Evolutionary conservation across 768 basidiomycete genomes (phyloP).

Genomic region (Vararia minispora): DNA sequence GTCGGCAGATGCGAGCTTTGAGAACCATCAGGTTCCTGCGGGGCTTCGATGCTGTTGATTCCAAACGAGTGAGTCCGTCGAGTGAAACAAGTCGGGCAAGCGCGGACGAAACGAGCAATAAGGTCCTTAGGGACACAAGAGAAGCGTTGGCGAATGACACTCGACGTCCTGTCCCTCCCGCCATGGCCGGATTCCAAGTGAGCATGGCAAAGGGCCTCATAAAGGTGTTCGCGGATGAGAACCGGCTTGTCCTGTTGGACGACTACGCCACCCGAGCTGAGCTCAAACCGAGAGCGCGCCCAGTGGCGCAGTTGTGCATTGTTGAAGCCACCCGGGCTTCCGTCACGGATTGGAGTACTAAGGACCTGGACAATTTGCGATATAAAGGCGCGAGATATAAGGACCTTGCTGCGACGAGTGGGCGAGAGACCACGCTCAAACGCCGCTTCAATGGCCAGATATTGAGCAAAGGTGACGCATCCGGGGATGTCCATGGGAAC

Average conservation of each 20-base stretch:
- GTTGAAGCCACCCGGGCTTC: slow-evolving; percentile 8
- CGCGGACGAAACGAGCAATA: slow-evolving; percentile 65
- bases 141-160: slow-evolving; percentile 54
- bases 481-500: slow-evolving; percentile 9
- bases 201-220: slow-evolving; percentile 64
- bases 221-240: slow-evolving; percentile 68
- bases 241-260: slow-evolving; percentile 65
- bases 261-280: slow-evolving; percentile 31
- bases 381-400: slow-evolving; percentile 13
- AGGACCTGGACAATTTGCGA: slow-evolving; percentile 11
- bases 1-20: no score
- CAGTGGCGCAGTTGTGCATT: slow-evolving; percentile 15
- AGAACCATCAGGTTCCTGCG: no score
- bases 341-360: no score
- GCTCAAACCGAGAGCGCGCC: slow-evolving; percentile 14
- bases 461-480: slow-evolving; percentile 13
- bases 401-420: slow-evolving; percentile 13
- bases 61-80: no score
- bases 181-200: slow-evolving; percentile 58
- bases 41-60: no score
- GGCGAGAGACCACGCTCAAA: slow-evolving; percentile 12
- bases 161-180: slow-evolving; percentile 71
- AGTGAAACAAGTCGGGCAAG: slow-evolving; percentile 80
- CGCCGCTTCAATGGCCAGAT: slow-evolving; percentile 10
- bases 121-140: slow-evolving; percentile 83